Conservation (phyloP, 805 yeast genomes). For the Debaryomyces prosopidis region DNA sequence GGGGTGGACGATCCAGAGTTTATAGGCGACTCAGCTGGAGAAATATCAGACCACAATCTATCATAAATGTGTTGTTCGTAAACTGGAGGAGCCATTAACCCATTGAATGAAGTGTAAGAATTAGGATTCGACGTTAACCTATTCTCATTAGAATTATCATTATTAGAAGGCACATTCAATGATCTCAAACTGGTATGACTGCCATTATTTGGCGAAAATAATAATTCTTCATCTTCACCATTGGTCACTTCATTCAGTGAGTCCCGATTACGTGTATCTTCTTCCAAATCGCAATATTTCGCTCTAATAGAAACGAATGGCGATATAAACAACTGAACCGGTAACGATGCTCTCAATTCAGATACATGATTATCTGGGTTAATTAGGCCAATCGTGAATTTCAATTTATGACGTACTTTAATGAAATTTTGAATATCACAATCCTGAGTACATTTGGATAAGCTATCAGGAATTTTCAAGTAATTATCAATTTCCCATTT, state of each 20-base stretch:
- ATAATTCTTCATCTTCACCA: constrained; percentile 26
- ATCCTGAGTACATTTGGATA: constrained; percentile 83
- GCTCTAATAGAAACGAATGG: constrained; percentile 80
- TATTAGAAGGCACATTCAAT: constrained; percentile 6
- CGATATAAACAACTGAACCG: constrained; percentile 69
- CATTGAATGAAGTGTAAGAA: constrained; percentile 34
- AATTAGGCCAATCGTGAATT: constrained; percentile 72
- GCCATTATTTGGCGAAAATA: constrained; percentile 24
- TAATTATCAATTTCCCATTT: constrained; percentile 71
- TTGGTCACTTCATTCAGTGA: constrained; percentile 5
- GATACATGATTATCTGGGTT: constrained; percentile 94
- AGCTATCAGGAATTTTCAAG: constrained; percentile 67
- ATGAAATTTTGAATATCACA: constrained; percentile 68
- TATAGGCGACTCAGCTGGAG: constrained; percentile 49
- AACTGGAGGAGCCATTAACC: constrained; percentile 78
- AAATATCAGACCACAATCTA: constrained; percentile 68
- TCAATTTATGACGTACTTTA: constrained; percentile 86
- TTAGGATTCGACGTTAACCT: constrained; percentile 21
- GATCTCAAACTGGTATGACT: constrained; percentile 26
- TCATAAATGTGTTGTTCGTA: constrained; percentile 83
- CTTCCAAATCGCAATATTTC: constrained; percentile 25
- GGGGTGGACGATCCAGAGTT: constrained; percentile 45
- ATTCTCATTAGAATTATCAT: background rate
- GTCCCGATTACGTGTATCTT: background rate
- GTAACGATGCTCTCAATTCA: constrained; percentile 87